Conservation (phyloP, 1,139 yeast genomes). For the Saccharomyces hybrid region DNA sequence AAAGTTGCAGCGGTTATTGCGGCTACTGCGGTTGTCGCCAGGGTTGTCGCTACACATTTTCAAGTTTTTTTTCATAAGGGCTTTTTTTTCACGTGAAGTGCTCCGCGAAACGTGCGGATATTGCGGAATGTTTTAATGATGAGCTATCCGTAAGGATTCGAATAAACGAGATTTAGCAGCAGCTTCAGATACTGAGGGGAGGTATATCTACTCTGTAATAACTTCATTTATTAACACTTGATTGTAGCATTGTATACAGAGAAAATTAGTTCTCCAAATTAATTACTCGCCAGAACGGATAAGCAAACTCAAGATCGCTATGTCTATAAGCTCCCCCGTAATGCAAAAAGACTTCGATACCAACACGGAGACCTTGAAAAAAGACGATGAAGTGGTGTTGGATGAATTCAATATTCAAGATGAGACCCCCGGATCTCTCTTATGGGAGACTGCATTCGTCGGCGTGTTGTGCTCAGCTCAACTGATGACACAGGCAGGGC, state of each 20-base stretch:
- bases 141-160: not conserved
- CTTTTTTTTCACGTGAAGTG: not conserved
- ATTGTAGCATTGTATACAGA: not conserved
- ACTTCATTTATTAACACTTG: not conserved
- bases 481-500: conserved; percentile 15
- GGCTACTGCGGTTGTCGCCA: not conserved
- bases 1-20: not conserved
- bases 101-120: not conserved
- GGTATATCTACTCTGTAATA: not conserved
- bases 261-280: too few relatives aligned
- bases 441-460: conserved; percentile 8
- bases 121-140: not conserved
- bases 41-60: not conserved
- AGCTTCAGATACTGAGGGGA: not conserved
- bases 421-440: not conserved
- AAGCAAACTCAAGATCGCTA: not conserved
- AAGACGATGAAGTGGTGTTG: not conserved
- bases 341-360: not conserved
- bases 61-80: not conserved
- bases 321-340: not conserved
- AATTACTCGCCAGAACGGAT: not conserved
- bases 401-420: not conserved
- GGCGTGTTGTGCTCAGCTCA: conserved; percentile 9
- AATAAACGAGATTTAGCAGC: not conserved
- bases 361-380: not conserved